Base-by-base conservation (phyloP, 1,139 yeast genomes). In the Suhomyces atakaporum region DNA sequence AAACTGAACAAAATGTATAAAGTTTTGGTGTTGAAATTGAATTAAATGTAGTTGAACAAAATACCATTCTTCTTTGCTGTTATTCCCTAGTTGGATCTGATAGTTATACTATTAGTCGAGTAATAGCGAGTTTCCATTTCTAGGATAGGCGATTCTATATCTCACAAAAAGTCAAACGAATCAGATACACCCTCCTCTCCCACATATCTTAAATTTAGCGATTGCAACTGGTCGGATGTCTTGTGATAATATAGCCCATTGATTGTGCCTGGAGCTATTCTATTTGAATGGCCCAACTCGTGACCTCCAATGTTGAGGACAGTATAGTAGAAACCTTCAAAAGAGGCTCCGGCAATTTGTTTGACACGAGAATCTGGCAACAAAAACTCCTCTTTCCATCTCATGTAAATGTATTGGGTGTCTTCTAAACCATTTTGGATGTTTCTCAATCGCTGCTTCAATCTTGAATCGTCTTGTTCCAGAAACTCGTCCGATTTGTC, bases 341-440 rank as follows among this genome's bases (percentile, higher is more conserved):
- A 90, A 5, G 95, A 84, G 0, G 96, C 97, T 13, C 94, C 95
- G 28, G 75, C 73, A 21, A 84, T 77, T 41, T 69, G 75, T 46
- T 75, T 78, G n/a, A 82, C 67, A 35, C 78, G 63, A 14, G 89
- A 80, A 60, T 89, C 95, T 0, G 96, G 95, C 9, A 86, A 80
- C 44, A 89, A 63, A 53, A 87, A 88, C 52, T 81, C 79, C 58
- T 90, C 97, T 60, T 90, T 90, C 97, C 97, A 90, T 47, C 97
- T 73, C 97, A 90, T 90, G 57, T 81, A 90, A 5, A 90, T 64
- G 51, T 71, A 78, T 45, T 73, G 69, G 62, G 57, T 43, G 47
- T 59, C 60, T 20, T 46, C 54, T 21, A 53, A 43, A 14, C 67
- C 68, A 10, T 52, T 42, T 42, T 63, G 68, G 29, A 69, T 66